Evolutionary conservation across 2,329 filamentous ascomycete species (phyloP).

Genomic region (Alternaria dauci): DNA sequence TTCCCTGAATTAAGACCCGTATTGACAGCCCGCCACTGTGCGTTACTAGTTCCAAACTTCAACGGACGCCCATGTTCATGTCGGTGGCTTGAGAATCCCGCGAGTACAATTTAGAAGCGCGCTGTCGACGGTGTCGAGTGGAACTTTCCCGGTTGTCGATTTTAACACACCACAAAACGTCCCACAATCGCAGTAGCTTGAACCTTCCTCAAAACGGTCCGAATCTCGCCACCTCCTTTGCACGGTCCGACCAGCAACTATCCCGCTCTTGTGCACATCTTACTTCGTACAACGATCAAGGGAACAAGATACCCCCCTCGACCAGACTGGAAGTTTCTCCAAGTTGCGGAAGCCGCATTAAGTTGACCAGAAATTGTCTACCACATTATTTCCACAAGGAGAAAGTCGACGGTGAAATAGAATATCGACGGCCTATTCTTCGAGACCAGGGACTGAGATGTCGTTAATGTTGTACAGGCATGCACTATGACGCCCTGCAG

Average conservation of each 20-base stretch:
- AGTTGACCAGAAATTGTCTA: background rate
- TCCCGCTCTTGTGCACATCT: slow-evolving; percentile 2
- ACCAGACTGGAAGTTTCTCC: background rate
- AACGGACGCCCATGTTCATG: background rate
- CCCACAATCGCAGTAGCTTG: slow-evolving; percentile 5
- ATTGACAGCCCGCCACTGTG: slow-evolving; percentile 6
- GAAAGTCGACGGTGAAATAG: slow-evolving; percentile 1
- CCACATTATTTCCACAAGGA: background rate
- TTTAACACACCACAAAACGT: background rate
- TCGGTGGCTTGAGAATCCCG: background rate
- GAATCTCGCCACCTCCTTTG: slow-evolving; percentile 2
- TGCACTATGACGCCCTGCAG: background rate
- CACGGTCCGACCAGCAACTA: slow-evolving; percentile 7
- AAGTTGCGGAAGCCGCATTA: background rate
- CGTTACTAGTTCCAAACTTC: slow-evolving; percentile 2
- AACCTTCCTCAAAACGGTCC: slow-evolving; percentile 17
- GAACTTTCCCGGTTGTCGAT: background rate
- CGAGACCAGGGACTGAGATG: background rate
- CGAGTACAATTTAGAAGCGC: background rate
- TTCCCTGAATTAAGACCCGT: background rate
- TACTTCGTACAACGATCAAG: slow-evolving; percentile 3
- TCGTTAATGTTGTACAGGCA: background rate
- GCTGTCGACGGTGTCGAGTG: background rate
- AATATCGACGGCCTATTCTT: background rate
- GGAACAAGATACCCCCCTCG: slow-evolving; percentile 1